Evolutionary conservation across 352 stramenopile species (phyloP).

Genomic region (Phytophthora hibernalis): DNA sequence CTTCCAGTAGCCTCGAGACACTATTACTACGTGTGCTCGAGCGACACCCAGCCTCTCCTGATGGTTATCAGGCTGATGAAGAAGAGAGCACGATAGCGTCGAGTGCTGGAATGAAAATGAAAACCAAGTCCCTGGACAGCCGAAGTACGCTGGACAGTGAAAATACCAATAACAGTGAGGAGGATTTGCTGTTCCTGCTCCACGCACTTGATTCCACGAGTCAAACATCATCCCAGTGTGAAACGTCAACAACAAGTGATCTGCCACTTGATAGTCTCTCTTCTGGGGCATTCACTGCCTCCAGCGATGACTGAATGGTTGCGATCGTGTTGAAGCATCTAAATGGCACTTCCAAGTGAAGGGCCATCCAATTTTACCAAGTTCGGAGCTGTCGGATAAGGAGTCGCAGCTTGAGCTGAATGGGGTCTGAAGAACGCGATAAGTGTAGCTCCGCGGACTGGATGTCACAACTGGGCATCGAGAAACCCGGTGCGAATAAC

Average conservation of each 20-base stretch:
- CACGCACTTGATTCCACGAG: conserved; percentile 19
- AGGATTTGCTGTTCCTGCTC: conserved; percentile 28
- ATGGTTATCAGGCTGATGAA: conserved; percentile 31
- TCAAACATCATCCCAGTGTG: background rate
- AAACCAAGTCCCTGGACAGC: conserved; percentile 18
- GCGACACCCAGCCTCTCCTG: conserved; percentile 1
- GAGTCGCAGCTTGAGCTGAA: conserved; percentile 15
- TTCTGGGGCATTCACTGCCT: background rate
- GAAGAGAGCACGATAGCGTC: conserved; percentile 23
- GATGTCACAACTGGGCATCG: background rate
- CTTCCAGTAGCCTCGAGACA: conserved; percentile 44
- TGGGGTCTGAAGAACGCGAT: conserved; percentile 13
- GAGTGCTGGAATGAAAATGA: conserved; percentile 6
- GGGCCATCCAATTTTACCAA: conserved; percentile 27
- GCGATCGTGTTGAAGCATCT: background rate
- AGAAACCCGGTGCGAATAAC: background rate
- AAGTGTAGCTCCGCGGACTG: background rate
- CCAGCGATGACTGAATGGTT: conserved; percentile 7
- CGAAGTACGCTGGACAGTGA: conserved; percentile 17
- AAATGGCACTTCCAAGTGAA: background rate
- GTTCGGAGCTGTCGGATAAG: background rate
- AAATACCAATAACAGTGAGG: conserved; percentile 20
- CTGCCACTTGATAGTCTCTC: background rate
- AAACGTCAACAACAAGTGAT: background rate
- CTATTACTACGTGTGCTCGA: conserved; percentile 34